These are phyloP conservation scores for Tetrastigma voinierianum DNA, from an alignment of 164 flowering plant species.

Conservation along the genomic window DNA sequence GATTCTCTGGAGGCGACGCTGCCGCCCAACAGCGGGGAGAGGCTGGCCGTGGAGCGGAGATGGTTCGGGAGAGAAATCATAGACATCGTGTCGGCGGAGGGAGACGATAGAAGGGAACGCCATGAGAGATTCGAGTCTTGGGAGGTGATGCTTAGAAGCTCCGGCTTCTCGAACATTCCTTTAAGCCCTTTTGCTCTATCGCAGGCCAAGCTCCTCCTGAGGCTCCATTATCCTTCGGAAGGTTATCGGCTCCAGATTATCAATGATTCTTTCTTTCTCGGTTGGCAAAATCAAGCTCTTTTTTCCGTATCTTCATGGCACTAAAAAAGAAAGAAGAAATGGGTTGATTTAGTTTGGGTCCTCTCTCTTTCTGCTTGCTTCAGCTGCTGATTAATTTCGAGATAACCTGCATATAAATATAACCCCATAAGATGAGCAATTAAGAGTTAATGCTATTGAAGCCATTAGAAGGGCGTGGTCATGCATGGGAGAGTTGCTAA, in stretches of 20 bases:
- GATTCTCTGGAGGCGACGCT: slow-evolving; percentile 87
- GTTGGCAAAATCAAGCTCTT: slow-evolving; percentile 83
- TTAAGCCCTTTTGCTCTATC: slow-evolving; percentile 77
- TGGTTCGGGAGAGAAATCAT: slow-evolving; percentile 84
- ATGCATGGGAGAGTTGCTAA: slow-evolving; percentile 9
- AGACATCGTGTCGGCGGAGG: slow-evolving; percentile 61
- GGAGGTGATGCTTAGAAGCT: slow-evolving; percentile 60
- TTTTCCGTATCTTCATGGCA: slow-evolving; percentile 95
- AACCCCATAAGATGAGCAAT: no score
- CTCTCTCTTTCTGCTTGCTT: no score
- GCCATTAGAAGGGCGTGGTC: no score
- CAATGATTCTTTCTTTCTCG: slow-evolving; percentile 57
- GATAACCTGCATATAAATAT: no score
- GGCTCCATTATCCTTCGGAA: slow-evolving; percentile 91
- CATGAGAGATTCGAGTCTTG: slow-evolving; percentile 73
- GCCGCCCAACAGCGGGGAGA: slow-evolving; percentile 75
- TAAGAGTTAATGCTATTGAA: no score
- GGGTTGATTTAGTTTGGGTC: no score
- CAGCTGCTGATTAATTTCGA: no score
- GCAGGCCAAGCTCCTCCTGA: slow-evolving; percentile 83
- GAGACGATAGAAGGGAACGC: slow-evolving; percentile 52
- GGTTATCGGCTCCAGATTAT: slow-evolving; percentile 72
- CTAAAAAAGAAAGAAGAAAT: slow-evolving; percentile 13
- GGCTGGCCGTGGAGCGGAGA: slow-evolving; percentile 66
- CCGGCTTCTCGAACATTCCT: slow-evolving; percentile 58